A percentile compares a stretch with the other conserved stretches of the same genome.
phyloP scores from a whole-genome alignment of 306 rosid species.

The Trifolium repens region DNA sequence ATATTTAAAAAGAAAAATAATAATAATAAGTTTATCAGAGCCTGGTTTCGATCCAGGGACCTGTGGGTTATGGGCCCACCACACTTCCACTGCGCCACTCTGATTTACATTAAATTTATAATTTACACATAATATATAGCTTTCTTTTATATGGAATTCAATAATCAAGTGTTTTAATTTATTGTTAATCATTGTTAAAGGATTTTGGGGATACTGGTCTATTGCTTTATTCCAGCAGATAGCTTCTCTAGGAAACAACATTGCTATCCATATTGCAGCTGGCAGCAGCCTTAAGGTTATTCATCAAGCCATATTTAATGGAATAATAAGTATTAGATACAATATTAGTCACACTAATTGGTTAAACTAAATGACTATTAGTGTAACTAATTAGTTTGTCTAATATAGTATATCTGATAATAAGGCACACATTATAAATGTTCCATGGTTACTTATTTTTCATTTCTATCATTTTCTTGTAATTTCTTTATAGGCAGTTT shows the following conservation, averaged over 20 bases:
- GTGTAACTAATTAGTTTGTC: too few species aligned
- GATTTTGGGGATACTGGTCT: conserved; percentile 78
- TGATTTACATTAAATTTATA: not conserved
- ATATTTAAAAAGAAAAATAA: too few species aligned
- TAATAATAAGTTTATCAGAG: too few species aligned
- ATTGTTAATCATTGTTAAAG: conserved; percentile 50
- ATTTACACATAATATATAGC: not conserved
- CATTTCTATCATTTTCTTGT: not conserved
- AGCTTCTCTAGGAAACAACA: conserved; percentile 81
- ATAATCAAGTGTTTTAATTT: not conserved
- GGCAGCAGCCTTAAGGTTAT: conserved; percentile 81
- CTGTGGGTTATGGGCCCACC: not conserved
- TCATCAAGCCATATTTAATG: conserved; percentile 20
- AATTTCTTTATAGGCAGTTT: conserved; percentile 60
- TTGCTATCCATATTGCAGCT: conserved; percentile 84
- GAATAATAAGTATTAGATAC: not conserved
- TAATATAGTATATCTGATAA: too few species aligned
- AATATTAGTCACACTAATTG: too few species aligned
- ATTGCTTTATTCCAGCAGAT: conserved; percentile 78
- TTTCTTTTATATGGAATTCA: not conserved
- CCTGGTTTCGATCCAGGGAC: not conserved
- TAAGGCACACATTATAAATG: not conserved
- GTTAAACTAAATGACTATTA: too few species aligned
- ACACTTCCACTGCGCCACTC: not conserved
- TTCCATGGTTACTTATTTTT: not conserved